Evolutionary conservation across 2,329 filamentous ascomycete species (phyloP).

Genomic region (Huntiella omanensis): DNA sequence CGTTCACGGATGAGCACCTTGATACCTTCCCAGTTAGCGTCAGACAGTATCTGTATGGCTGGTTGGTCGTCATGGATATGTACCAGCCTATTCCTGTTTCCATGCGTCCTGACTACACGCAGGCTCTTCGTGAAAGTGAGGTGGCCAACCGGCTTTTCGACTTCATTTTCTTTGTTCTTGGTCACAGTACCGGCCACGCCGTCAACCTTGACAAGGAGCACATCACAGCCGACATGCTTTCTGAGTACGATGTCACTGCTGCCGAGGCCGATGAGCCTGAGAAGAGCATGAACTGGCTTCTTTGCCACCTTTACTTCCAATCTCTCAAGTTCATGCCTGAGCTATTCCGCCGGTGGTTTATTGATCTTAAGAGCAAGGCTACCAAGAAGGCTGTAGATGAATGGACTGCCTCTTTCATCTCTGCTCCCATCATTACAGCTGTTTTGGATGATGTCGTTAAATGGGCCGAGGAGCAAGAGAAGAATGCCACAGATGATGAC

Average conservation of each 20-base stretch:
- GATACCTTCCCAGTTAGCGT: constrained; percentile 50
- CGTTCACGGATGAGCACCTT: constrained; percentile 45
- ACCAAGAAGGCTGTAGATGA: constrained; percentile 60
- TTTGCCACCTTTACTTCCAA: constrained; percentile 74
- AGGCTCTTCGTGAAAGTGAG: constrained; percentile 57
- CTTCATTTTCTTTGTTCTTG: constrained; percentile 70
- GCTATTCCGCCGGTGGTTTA: constrained; percentile 69
- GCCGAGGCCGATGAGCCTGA: constrained; percentile 42
- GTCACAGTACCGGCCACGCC: constrained; percentile 54
- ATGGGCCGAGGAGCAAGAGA: constrained; percentile 41
- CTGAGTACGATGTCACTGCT: constrained; percentile 30
- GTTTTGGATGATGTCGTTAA: constrained; percentile 46
- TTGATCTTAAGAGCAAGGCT: constrained; percentile 61
- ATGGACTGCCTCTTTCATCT: constrained; percentile 77
- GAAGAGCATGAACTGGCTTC: constrained; percentile 56
- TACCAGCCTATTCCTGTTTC: constrained; percentile 63
- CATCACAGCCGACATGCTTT: constrained; percentile 38
- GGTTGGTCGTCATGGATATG: constrained; percentile 78
- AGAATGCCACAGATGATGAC: constrained; percentile 26
- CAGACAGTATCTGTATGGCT: constrained; percentile 69
- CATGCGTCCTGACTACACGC: constrained; percentile 62
- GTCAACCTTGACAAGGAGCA: constrained; percentile 53
- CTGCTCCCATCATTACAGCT: constrained; percentile 46
- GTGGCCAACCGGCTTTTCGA: constrained; percentile 51
- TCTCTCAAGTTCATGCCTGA: constrained; percentile 58